Conservation (phyloP, 129 eudicot genomes). For the Artemisia tridentata region DNA sequence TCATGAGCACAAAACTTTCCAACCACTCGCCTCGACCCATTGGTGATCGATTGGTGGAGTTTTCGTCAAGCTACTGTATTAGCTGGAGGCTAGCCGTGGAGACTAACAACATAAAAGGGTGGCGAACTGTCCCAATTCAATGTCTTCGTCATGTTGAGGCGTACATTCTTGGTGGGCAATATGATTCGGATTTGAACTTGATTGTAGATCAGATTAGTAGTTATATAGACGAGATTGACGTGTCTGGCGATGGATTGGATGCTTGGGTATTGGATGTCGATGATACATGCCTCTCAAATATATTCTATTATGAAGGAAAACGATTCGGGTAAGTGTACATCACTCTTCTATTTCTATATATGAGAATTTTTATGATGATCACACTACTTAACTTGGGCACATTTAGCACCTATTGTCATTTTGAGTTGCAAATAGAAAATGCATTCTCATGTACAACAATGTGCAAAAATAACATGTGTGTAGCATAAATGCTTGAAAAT, state of each 20-base stretch:
- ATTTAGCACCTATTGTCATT: too few species aligned
- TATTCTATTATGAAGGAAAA: constrained; percentile 47
- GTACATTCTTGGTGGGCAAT: constrained; percentile 81
- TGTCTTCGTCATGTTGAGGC: constrained; percentile 52
- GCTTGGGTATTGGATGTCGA: constrained; percentile 81
- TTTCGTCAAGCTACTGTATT: constrained; percentile 44
- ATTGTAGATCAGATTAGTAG: constrained; percentile 38
- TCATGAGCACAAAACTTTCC: constrained; percentile 7
- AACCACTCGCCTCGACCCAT: constrained; percentile 7
- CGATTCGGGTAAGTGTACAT: constrained; percentile 52
- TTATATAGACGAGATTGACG: constrained; percentile 36
- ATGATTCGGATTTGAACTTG: constrained; percentile 45
- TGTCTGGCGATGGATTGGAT: constrained; percentile 53
- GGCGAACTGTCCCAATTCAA: constrained; percentile 66
- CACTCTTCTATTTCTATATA: not conserved
- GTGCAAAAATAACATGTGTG: not conserved
- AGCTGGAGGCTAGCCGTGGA: constrained; percentile 86
- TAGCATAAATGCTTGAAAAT: not conserved
- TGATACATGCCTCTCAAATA: constrained; percentile 77
- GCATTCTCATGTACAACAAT: not conserved
- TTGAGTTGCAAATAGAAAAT: too few species aligned
- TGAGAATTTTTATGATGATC: not conserved
- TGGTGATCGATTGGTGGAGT: constrained; percentile 17
- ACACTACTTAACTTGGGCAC: too few species aligned
- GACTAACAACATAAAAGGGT: constrained; percentile 58